Base-by-base conservation (phyloP, 768 basidiomycete genomes). In the Trametes meyenii region DNA sequence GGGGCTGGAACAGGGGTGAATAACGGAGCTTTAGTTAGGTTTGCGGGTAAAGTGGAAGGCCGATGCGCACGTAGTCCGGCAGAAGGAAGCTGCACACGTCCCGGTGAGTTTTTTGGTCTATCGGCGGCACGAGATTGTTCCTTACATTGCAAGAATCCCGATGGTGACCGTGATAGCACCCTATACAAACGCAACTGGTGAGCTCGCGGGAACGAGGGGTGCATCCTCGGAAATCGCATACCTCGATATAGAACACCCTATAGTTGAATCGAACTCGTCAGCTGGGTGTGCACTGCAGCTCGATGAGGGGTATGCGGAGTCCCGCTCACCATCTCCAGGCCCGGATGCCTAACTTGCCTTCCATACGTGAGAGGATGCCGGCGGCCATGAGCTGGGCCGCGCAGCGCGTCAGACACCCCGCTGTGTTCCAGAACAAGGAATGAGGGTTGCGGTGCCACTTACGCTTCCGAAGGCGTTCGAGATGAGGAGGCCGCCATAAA, bases 241-340 rank as follows among this genome's bases (percentile, higher is more conserved):
- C 86, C 78, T 87, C 89, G 45, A 89, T 87, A 68, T 81, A 87
- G 70, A 90, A 90, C 39, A 90, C 65, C 88, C 87, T 85, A 61
- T 2, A 13, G 24, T 59, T 23, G 23, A 24, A 17, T 1, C 26
- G 29, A 33, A 17, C 8, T 19, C 8, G 44, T 51, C 24, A 57
- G 60, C 17, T 58, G 33, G 35, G 24, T 23, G 1, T 5, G 53
- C 44, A n/a, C 29, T 29, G 40, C 46, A 16, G 39, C 21, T 2
- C 12, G 8, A 21, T 33, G 23, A 55, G n/a, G n/a, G 10, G 14
- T 24, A 33, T 4, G 24, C 17, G 29, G 29, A 33, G 29, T 8
- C 29, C 29, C 29, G 58, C 76, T 61, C 62, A 85, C 86, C 85
- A 91, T 77, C 86, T 69, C 89, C 89, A 91, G 11, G 86, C 88